Conservation (phyloP, 2,329 filamentous ascomycete species). For the Fusarium pseudocircinatum region DNA sequence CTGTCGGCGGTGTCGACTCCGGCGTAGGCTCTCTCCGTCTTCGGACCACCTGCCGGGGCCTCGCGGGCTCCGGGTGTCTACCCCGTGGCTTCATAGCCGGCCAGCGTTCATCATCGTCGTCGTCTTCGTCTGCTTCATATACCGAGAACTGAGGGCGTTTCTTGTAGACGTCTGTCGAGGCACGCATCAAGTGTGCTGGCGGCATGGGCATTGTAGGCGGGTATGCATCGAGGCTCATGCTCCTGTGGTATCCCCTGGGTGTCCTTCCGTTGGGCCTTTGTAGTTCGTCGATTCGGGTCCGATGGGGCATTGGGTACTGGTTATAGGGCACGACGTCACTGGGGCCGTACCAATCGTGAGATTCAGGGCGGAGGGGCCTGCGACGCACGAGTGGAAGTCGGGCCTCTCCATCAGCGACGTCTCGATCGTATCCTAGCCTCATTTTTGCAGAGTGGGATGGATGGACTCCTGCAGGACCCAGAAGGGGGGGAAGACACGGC, state of each 20-base stretch:
- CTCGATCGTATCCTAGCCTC: constrained; percentile 47
- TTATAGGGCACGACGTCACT: constrained; percentile 41
- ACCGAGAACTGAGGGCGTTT: constrained; percentile 43
- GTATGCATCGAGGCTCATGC: constrained; percentile 44
- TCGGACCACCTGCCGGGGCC: constrained; percentile 26
- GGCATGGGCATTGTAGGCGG: constrained; percentile 44
- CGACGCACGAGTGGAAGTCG: constrained; percentile 43
- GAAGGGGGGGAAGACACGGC: constrained; percentile 11
- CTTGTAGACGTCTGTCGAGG: constrained; percentile 46
- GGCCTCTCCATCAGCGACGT: constrained; percentile 42
- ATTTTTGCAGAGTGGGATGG: constrained; percentile 40
- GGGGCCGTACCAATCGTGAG: constrained; percentile 42
- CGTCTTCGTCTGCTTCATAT: constrained; percentile 42
- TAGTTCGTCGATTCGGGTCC: constrained; percentile 43
- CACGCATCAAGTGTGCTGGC: constrained; percentile 41
- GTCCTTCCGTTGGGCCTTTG: constrained; percentile 47
- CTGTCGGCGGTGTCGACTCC: constrained; percentile 31
- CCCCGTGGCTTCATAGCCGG: constrained; percentile 33
- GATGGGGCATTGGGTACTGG: constrained; percentile 43
- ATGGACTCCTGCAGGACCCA: constrained; percentile 28
- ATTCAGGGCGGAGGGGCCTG: constrained; percentile 39
- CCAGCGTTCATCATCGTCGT: constrained; percentile 30
- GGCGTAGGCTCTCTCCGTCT: constrained; percentile 33
- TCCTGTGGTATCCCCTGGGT: constrained; percentile 41
- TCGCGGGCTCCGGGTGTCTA: constrained; percentile 28